Percentiles rank a stretch among this genome's conserved stretches.
Evolutionary conservation across 192 early-diverging fungal species (phyloP).

Genomic region (Coemansia sp.): DNA sequence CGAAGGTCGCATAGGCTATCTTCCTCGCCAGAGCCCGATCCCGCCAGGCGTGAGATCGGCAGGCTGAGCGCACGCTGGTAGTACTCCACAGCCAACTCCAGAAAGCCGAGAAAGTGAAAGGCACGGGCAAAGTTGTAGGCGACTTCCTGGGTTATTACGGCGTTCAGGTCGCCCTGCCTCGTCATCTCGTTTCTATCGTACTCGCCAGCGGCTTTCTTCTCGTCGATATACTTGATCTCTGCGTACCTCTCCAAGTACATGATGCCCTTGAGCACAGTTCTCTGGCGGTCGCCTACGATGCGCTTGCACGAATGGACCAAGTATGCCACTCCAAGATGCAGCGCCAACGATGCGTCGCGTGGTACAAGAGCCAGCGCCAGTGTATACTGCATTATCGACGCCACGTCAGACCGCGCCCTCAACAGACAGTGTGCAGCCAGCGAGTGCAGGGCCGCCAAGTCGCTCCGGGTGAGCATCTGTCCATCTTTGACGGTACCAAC

Average conservation of each 20-base stretch:
- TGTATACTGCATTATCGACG: slow-evolving; percentile 37
- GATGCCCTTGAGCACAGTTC: slow-evolving; percentile 25
- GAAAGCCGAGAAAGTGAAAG: slow-evolving; percentile 84
- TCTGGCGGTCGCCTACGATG: neutral
- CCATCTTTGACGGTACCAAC: neutral
- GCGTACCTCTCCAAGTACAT: slow-evolving; percentile 46
- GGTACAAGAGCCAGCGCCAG: slow-evolving; percentile 33
- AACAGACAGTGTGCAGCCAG: slow-evolving; percentile 35
- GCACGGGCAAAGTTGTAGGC: slow-evolving; percentile 86
- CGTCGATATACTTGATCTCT: slow-evolving; percentile 30
- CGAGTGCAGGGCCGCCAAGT: slow-evolving; percentile 35
- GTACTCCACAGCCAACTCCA: slow-evolving; percentile 79
- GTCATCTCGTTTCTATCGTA: neutral
- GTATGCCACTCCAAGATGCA: slow-evolving; percentile 40
- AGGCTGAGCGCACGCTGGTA: slow-evolving; percentile 74
- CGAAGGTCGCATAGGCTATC: slow-evolving; percentile 49
- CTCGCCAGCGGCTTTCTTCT: slow-evolving; percentile 15
- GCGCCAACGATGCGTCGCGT: slow-evolving; percentile 26
- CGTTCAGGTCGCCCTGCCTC: neutral
- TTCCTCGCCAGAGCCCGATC: slow-evolving; percentile 1
- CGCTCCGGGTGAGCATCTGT: slow-evolving; percentile 12
- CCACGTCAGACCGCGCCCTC: slow-evolving; percentile 6
- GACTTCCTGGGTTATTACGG: slow-evolving; percentile 53
- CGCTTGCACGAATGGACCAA: slow-evolving; percentile 7
- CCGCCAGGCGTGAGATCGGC: slow-evolving; percentile 44